These are phyloP conservation scores for Tolypocladium ovalisporum DNA, from an alignment of 2,329 filamentous ascomycete genomes.

Conservation along the genomic window DNA sequence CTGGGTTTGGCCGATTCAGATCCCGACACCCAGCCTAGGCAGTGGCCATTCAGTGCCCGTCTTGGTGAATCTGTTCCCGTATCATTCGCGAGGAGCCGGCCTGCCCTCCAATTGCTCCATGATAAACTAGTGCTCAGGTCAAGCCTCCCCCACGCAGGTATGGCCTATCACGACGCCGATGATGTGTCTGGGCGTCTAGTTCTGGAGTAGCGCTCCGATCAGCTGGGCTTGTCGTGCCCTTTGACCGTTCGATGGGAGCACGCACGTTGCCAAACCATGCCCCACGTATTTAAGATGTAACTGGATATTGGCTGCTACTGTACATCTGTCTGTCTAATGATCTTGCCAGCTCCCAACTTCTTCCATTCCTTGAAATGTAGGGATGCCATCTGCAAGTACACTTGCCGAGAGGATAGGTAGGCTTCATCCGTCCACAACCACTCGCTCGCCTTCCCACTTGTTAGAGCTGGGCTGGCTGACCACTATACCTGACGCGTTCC, in stretches of 20 bases:
- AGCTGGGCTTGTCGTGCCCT: no score
- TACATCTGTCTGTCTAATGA: neutral
- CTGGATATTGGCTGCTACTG: no score
- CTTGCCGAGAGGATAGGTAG: neutral
- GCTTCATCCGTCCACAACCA: neutral
- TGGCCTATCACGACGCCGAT: neutral
- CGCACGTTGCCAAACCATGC: no score
- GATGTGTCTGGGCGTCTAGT: neutral
- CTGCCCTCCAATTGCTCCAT: neutral
- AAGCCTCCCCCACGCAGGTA: neutral
- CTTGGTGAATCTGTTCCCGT: neutral
- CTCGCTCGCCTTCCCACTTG: neutral
- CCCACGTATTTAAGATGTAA: no score
- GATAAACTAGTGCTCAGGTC: neutral
- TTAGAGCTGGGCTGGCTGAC: neutral
- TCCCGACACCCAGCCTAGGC: neutral
- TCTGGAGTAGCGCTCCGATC: neutral
- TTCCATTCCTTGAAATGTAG: neutral
- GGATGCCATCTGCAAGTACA: neutral
- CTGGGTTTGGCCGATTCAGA: slow-evolving; percentile 2
- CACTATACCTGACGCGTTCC: neutral
- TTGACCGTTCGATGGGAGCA: no score
- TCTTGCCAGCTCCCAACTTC: neutral
- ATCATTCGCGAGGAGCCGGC: neutral
- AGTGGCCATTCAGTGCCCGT: neutral